Evolutionary conservation across 2,329 filamentous ascomycete species (phyloP).

Genomic region (Cladophialophora carrionii): DNA sequence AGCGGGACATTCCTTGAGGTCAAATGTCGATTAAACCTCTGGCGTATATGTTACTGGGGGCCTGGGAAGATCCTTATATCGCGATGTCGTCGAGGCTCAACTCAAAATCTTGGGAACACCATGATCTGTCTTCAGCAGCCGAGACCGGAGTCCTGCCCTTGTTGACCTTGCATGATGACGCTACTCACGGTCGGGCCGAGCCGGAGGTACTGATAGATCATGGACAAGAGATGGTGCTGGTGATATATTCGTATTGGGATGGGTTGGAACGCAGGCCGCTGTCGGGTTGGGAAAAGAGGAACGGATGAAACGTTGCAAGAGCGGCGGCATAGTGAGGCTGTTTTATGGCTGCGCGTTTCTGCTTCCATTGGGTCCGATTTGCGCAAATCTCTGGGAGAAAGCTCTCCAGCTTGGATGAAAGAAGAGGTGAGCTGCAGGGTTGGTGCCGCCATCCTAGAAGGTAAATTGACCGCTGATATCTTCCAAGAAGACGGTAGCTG

Average conservation of each 20-base stretch:
- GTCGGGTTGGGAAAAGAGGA: slow-evolving; percentile 39
- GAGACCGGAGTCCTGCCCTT: slow-evolving; percentile 12
- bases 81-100: slow-evolving; percentile 24
- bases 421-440: slow-evolving; percentile 15
- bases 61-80: slow-evolving; percentile 45
- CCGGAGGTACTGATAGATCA: slow-evolving; percentile 40
- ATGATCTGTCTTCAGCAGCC: slow-evolving; percentile 20
- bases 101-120: slow-evolving; percentile 17
- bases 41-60: slow-evolving; percentile 45
- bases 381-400: slow-evolving; percentile 17
- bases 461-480: not conserved
- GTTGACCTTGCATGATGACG: slow-evolving; percentile 22
- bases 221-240: slow-evolving; percentile 40
- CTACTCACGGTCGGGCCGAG: slow-evolving; percentile 12
- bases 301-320: slow-evolving; percentile 37
- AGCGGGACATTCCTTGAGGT: not conserved
- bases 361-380: slow-evolving; percentile 33
- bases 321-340: slow-evolving; percentile 41
- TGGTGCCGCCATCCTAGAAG: not conserved
- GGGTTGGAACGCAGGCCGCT: slow-evolving; percentile 42
- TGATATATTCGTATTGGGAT: slow-evolving; percentile 44
- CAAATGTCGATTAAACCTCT: slow-evolving; percentile 40
- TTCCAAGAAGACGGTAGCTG: slow-evolving; percentile 22
- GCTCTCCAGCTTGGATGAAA: slow-evolving; percentile 23
- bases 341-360: slow-evolving; percentile 45